Evolutionary conservation across 768 basidiomycete genomes (phyloP), one percentile per base, ranked within the genome.

Genomic region (Solioccasus polychromus): DNA sequence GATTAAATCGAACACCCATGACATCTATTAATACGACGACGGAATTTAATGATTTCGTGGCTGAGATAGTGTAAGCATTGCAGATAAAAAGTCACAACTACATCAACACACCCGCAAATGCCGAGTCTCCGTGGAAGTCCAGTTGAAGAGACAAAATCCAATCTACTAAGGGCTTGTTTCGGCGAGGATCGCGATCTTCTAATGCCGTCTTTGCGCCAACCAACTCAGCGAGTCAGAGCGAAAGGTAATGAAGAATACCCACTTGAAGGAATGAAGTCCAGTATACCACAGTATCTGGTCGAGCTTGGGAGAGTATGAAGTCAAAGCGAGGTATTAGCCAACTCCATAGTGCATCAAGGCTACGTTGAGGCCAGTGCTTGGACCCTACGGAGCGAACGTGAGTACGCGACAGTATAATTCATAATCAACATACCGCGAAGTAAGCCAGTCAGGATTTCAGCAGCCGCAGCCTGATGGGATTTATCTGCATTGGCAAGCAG

Each of bases 121-220:
- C 88, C 23, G 91, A 95, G 52, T 89, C 88, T 36, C 83, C 79
- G 28, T 79, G 77, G 62, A 94, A 90, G 52, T 96, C 92, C 5
- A 92, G 69, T 2, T 87, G 84, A 3, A 92, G 72, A 17, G 77
- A 71, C 25, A 87, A 59, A 45, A 92, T 80, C 81, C 88, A 94
- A 50, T 88, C 76, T 17, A 92, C 73, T 30, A 96, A 60, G 10
- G 79, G 76, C 47, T 80, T 68, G 52, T 79, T 82, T 18, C 92
- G 78, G 19, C 92, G 83, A 31, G 89, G 90, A 68, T 96, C 92
- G 20, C 86, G 77, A 44, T 83, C 78, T 46, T 72, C 71, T 22
- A 94, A 63, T 55, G 75, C 70, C 53, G 71, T 66, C 79, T 81
- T 57, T 22, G 41, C 18, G 44, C 44, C 14, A 29, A 19, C 24